phyloP scores from a whole-genome alignment of 306 rosid genomes.

The Pachyrhizus erosus region DNA sequence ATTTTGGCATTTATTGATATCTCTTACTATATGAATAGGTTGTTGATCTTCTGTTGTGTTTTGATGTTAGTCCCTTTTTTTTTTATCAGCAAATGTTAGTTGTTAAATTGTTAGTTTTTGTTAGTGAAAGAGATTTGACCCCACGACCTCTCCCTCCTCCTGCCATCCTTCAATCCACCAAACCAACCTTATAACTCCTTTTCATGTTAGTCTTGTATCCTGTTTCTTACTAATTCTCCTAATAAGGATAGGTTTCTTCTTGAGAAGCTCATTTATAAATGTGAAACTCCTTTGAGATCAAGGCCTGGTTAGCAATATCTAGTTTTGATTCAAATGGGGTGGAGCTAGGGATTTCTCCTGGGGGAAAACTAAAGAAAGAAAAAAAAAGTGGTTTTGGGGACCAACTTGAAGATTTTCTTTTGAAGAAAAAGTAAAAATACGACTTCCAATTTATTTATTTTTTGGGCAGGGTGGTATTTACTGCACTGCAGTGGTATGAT shows the following conservation, averaged over 20 bases:
- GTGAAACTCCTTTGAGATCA: neutral
- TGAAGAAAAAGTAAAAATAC: too few species aligned
- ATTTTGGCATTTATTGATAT: slow-evolving; percentile 26
- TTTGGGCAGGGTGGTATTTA: too few species aligned
- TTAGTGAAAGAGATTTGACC: too few species aligned
- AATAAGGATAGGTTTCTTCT: neutral
- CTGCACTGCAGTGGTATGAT: neutral
- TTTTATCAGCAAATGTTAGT: too few species aligned
- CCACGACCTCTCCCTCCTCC: too few species aligned
- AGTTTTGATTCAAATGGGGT: neutral
- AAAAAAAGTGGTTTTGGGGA: neutral
- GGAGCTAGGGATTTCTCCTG: neutral
- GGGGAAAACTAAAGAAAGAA: neutral
- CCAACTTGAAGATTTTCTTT: neutral
- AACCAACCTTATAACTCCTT: too few species aligned
- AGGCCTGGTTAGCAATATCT: neutral
- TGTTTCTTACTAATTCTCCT: neutral
- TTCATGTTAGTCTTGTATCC: neutral
- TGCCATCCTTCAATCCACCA: too few species aligned
- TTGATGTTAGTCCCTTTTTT: neutral
- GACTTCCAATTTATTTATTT: too few species aligned
- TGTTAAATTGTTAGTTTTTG: too few species aligned
- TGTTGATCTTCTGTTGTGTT: slow-evolving; percentile 5
- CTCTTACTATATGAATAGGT: slow-evolving; percentile 30
- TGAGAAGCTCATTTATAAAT: neutral